Evolutionary conservation across 768 basidiomycete species (phyloP), one percentile per base, ranked within the genome.

Genomic region (Dentipellis sp.): DNA sequence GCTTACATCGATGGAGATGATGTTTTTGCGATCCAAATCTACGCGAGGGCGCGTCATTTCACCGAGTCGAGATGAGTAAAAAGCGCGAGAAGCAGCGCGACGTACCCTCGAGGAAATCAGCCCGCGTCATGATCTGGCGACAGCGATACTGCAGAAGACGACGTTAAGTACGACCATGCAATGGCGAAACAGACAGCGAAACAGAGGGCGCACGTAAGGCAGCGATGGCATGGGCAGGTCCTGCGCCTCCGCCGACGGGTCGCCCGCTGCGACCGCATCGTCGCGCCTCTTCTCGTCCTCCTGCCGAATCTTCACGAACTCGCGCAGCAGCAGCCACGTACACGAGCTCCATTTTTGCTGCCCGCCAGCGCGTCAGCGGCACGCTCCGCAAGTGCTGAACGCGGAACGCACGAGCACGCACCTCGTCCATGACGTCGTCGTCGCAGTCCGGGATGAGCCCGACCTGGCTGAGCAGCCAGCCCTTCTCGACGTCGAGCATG

Each of bases 361-460:
- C 17, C 53, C 35, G 1, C 14, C 14, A n/a, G 22, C 47, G 46
- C 34, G 46, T 56, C 11, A 57, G 36, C 11, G 56, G 36, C 49
- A 36, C 50, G 55, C 8, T 17, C 29, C 34, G 12, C 2, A 22
- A 23, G 14, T 34, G 8, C 23, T 2, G 55, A 63, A 50, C 29
- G 62, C 60, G 40, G 61, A 11, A 10, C 23, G 23, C 2, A 37
- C 7, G 48, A 10, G 1, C n/a, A 67, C 73, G 59, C 62, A 88
- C 88, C 76, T 92, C 92, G 68, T 93, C 91, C 91, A 89, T 90
- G 56, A 89, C 82, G 64, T 89, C 86, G 69, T 90, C 88, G 67
- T 92, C 90, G 64, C 82, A 84, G 65, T 90, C 90, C 8, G 80
- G 79, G 56, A 93, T 92, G 50, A 91, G 73, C 3, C 88, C 89